Conservation (phyloP, 1,139 yeast species). For the Scheffersomyces parashehatae region DNA sequence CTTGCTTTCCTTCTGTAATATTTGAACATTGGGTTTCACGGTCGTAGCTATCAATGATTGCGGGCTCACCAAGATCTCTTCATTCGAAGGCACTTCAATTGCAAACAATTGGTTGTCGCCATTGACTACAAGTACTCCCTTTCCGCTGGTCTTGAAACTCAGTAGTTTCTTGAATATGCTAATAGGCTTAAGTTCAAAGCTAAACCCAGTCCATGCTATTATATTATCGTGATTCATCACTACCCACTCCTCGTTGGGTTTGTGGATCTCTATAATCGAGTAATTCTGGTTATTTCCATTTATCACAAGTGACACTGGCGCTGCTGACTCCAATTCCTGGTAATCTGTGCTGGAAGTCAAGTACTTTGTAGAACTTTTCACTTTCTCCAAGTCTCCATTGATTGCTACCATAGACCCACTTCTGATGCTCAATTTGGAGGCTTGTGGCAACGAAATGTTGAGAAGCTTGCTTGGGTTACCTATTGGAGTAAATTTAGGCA, state of each 20-base stretch:
- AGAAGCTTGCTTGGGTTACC: conserved; percentile 33
- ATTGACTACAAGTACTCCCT: conserved; percentile 19
- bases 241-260: conserved; percentile 14
- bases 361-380: conserved; percentile 14
- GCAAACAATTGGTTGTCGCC: conserved; percentile 15
- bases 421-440: conserved; percentile 32
- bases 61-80: conserved; percentile 14
- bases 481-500: conserved; percentile 34
- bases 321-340: conserved; percentile 25
- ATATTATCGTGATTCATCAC: conserved; percentile 13
- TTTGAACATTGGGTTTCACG: not conserved
- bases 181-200: conserved; percentile 10
- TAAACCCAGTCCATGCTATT: conserved; percentile 23
- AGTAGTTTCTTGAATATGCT: conserved; percentile 3
- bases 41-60: conserved; percentile 18
- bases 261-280: conserved; percentile 21
- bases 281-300: conserved; percentile 30
- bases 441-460: conserved; percentile 36
- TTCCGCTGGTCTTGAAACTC: conserved; percentile 13
- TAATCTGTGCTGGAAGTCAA: conserved; percentile 20
- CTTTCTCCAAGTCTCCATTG: conserved; percentile 30
- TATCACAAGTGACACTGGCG: conserved; percentile 30
- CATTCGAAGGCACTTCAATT: conserved; percentile 12
- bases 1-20: not conserved
- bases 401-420: conserved; percentile 35